phyloP scores from a whole-genome alignment of 2,329 filamentous ascomycete genomes.

The Talaromyces sp. region DNA sequence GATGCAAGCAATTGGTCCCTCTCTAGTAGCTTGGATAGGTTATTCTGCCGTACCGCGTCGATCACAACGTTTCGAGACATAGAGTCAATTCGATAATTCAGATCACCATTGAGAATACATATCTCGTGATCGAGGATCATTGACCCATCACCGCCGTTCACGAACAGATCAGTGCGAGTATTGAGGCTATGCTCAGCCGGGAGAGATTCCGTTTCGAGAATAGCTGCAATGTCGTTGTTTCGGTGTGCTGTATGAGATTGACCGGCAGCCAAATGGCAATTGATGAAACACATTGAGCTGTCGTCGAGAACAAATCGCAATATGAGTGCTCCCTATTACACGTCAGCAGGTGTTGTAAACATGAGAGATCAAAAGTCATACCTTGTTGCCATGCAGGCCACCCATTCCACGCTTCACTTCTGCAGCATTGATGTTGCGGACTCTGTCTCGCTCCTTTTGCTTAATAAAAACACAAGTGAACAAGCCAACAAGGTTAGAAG shows the following conservation, averaged over 20 bases:
- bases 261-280: slow-evolving; percentile 93
- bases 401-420: slow-evolving; percentile 97
- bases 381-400: slow-evolving; percentile 90
- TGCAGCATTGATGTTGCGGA: slow-evolving; percentile 71
- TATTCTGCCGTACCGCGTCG: slow-evolving; percentile 74
- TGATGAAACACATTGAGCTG: slow-evolving; percentile 91
- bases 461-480: slow-evolving; percentile 97
- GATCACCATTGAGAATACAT: slow-evolving; percentile 91
- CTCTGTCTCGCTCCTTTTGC: slow-evolving; percentile 68
- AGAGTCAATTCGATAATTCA: slow-evolving; percentile 97
- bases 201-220: slow-evolving; percentile 76
- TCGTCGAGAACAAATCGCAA: slow-evolving; percentile 93
- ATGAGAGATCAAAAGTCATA: slow-evolving; percentile 26
- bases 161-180: slow-evolving; percentile 71
- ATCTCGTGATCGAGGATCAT: slow-evolving; percentile 97
- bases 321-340: slow-evolving; percentile 68
- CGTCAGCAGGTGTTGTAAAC: not conserved
- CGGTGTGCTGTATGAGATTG: slow-evolving; percentile 86
- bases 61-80: slow-evolving; percentile 94
- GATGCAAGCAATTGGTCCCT: slow-evolving; percentile 90
- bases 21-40: slow-evolving; percentile 81
- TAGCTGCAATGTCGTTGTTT: slow-evolving; percentile 87
- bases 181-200: slow-evolving; percentile 66
- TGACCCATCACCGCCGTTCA: slow-evolving; percentile 88
- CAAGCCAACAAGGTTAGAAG: slow-evolving; percentile 83